Base-by-base conservation (phyloP, 2,329 filamentous ascomycete species). In the Colletotrichum somersetense region DNA sequence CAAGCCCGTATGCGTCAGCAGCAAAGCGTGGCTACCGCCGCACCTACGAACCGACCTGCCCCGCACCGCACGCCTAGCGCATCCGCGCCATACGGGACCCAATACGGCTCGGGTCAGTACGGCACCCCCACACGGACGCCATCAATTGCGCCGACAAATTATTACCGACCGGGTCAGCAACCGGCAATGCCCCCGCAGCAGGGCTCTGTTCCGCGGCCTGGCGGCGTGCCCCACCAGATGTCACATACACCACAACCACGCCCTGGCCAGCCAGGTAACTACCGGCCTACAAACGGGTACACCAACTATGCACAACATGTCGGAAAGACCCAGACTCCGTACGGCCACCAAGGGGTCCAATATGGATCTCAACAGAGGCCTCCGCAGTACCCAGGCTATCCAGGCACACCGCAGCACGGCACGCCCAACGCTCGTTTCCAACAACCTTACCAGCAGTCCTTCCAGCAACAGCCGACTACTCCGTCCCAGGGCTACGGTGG, bases 241-340 rank as follows among this genome's bases (percentile, higher is more conserved):
- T 62, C 83, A 79, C 67, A 77, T 77, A 58, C 76, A 79, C 75
- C 79, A 77, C 73, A 71, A 30, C 77, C 80, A 48, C 76, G 78
- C 30, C 73, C 77, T 44, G 72, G 72, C n/a, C 78, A 79, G 16
- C 67, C 80, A 78, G 11, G 78, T 80, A 67, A 67, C 67, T 89
- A 88, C 76, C 82, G 86, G 40, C 83, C 85, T 44, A 81, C 85
- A 6, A 87, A 86, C 62, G 83, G 85, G 5, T 88, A 85, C 74
- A 79, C 81, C 11, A 83, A 81, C 59, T 89, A 85, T 74, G 82
- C 84, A 5, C 84, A 85, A 10, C 86, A 86, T 75, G 80, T 88
- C 63, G 84, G 83, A 61, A 89, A 90, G 76, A 81, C 85, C 14
- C 85, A 87, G 69, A 84, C 84, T 10, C 84, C 85, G 0, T 89